Conservation (phyloP, 75 land plant genomes). For the Picea glauca region DNA sequence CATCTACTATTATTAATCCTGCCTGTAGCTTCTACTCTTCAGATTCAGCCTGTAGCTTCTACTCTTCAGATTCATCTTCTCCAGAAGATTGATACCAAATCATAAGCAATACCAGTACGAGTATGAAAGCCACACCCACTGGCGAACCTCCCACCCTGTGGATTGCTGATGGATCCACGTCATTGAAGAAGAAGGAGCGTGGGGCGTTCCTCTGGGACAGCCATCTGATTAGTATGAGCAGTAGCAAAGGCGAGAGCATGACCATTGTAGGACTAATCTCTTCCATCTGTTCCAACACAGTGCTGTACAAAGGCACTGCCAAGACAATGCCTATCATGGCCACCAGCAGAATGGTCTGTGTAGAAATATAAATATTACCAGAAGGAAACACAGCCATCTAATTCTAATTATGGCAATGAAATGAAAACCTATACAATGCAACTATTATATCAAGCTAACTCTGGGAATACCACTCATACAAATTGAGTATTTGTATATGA, state of each 20-base stretch:
- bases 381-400: neutral
- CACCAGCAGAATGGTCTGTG: neutral
- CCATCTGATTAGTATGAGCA: conserved; percentile 8
- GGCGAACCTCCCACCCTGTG: conserved; percentile 17
- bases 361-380: neutral
- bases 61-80: neutral
- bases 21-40: neutral
- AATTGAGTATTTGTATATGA: no score
- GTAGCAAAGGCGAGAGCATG: conserved; percentile 3
- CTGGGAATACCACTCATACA: no score
- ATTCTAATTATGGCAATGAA: no score
- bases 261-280: neutral
- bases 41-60: neutral
- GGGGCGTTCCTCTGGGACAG: neutral
- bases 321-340: conserved; percentile 5
- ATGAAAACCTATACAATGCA: no score
- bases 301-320: conserved; percentile 3
- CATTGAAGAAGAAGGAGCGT: neutral
- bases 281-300: neutral
- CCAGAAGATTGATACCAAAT: conserved; percentile 17
- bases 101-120: conserved; percentile 11
- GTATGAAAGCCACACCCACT: conserved; percentile 12
- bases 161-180: conserved; percentile 6
- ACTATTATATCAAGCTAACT: no score
- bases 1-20: no score